Base-by-base conservation (phyloP, 129 eudicot genomes). In the Helichrysum umbraculigerum region DNA sequence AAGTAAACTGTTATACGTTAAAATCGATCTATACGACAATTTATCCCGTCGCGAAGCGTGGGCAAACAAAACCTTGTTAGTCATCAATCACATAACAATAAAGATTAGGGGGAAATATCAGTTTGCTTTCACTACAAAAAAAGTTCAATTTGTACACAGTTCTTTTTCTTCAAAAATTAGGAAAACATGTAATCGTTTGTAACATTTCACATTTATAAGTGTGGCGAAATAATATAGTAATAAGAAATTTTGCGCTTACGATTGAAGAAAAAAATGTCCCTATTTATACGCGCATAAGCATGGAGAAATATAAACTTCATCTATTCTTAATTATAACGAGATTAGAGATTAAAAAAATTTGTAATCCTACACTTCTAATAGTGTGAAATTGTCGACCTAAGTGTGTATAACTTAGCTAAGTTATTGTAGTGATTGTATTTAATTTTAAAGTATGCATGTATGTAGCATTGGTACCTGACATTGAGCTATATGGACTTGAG, bases 401-500 rank as follows among this genome's bases (percentile, higher is more conserved):
- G 52, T 44, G 17, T 44, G 16, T 12, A 11, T 44, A 1, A 44
- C 52, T 44, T 44, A 10, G 16, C 15, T 44, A 44, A 44, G 52
- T 44, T 44, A 44, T 44, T 44, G 52, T 44, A 44, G 52, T 44
- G 17, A 44, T 12, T 57, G 29, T 19, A 20, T 57, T 57, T 21
- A 4, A 57, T 10, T 44, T 11, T 44, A 60, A 42, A 4, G 21
- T 41, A 42, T 21, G 19, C 34, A 32, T 17, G 2, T 42, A 7
- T 68, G 29, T 4, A 28, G 62, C 22, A 16, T 16, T 50, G 19
- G 68, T 22, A 89, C 99, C 86, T 39, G 96, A 81, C 86, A 82
- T 84, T 8, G 98, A 87, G 70, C 83, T 66, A 70, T 81, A 81
- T 20, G 80, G 91, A 76, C 87, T 82, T 65, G 96, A 74, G 59